Base-by-base conservation (phyloP, 1,284 basidiomycete species). In the Xerocomus cyaneibrunnescens region DNA sequence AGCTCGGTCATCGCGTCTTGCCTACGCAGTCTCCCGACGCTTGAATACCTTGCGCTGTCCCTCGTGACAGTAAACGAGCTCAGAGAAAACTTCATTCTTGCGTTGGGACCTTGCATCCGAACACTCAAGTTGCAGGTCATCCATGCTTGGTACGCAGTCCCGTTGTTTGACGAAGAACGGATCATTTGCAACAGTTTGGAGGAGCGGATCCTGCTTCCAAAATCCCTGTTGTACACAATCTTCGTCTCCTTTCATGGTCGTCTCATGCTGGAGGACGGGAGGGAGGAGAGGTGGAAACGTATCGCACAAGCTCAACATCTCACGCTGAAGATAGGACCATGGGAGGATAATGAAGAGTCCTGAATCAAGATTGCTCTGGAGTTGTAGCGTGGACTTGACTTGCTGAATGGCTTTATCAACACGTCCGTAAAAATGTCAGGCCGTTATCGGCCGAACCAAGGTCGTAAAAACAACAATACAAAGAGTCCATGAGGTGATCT, bases 21-120 rank as follows among this genome's bases (percentile, higher is more conserved):
- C 39, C 51, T 77, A 3, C 57, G 57, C 22, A 49, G 37, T 25
- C 50, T 76, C 22, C 57, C 58, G 0, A 50, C 39, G 21, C 59
- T 76, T n/a, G 65, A 72, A 48, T 70, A 73, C 48, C 65, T 77
- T 47, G 72, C 73, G 2, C 57, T 77, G 19, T 69, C 69, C 5
- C 52, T 74, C 27, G 60, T 72, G 38, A 73, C 71, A 4, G 69
- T 72, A 6, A 61, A 66, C 16, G 74, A 76, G 43, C 61, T 73
- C 13, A 46, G 62, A 43, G 60, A 59, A n/a, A 62, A 72, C 40
- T 73, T 76, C 50, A 56, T 76, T n/a, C 46, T 52, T 14, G 59
- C 62, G 2, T 45, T 77, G 17, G 66, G 71, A 9, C 57, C 56
- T 13, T 62, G 52, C 10, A 48, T 74, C 6, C 27, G 21, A 10